These are phyloP conservation scores for Beta lomatogona DNA, from an alignment of 179 eudicot species.

Conservation along the genomic window DNA sequence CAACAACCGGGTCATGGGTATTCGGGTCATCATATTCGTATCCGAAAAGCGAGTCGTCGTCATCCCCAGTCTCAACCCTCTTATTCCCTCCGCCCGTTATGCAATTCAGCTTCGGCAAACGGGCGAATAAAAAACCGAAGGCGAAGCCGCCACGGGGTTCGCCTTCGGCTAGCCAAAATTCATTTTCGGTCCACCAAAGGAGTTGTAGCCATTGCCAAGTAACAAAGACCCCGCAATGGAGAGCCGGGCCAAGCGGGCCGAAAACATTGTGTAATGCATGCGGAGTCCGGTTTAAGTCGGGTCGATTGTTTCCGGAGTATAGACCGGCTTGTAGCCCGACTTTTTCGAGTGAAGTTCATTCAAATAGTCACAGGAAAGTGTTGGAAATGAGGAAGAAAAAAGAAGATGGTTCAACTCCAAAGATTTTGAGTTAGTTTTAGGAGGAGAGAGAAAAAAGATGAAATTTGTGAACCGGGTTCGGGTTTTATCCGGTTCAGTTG, in stretches of 20 bases:
- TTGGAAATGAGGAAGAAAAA: constrained; percentile 81
- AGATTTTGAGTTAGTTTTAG: constrained; percentile 31
- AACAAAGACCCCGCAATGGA: constrained; percentile 94
- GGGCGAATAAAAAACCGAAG: constrained; percentile 54
- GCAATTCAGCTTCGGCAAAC: constrained; percentile 31
- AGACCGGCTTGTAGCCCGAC: constrained; percentile 97
- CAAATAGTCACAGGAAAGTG: constrained; percentile 92
- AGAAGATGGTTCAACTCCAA: constrained; percentile 38
- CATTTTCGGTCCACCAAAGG: constrained; percentile 39
- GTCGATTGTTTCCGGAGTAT: constrained; percentile 88
- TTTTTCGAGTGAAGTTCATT: constrained; percentile 69
- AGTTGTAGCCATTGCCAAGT: constrained; percentile 81
- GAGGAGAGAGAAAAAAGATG: neutral
- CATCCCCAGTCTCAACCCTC: constrained; percentile 35
- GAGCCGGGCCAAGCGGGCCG: constrained; percentile 89
- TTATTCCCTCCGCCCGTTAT: constrained; percentile 30
- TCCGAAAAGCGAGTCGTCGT: constrained; percentile 48
- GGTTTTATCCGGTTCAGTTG: constrained; percentile 28
- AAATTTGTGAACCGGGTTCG: constrained; percentile 36
- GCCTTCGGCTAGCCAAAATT: constrained; percentile 18
- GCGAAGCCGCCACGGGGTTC: constrained; percentile 25
- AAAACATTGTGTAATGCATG: constrained; percentile 92
- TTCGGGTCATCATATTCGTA: constrained; percentile 18
- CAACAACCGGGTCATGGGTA: constrained; percentile 37
- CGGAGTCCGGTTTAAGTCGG: constrained; percentile 92